Evolutionary conservation across 2,329 filamentous ascomycete genomes (phyloP), one percentile per base, ranked within the genome.

Genomic region (Exophiala mesophila): DNA sequence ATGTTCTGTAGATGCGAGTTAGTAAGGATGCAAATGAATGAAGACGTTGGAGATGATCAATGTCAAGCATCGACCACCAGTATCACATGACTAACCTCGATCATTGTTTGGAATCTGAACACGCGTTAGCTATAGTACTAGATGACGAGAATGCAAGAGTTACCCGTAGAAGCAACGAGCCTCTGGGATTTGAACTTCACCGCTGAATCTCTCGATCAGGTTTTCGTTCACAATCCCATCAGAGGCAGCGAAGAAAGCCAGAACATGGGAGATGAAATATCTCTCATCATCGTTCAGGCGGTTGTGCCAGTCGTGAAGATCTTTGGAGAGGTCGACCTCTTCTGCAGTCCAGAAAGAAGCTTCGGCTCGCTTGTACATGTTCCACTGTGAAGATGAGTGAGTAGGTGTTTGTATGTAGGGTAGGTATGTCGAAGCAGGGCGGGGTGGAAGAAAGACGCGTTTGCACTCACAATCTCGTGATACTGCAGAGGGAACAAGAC

Each of bases 281-380:
- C 88, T 85, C 77, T 98, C 92, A 61, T 98, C 92, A 57, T 96
- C 86, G 64, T 86, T 98, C 57, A 98, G 74, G 58, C 84, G 84
- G 77, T 96, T 94, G 78, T 95, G 94, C 92, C 92, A 98, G 74
- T 98, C 92, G 74, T 96, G 87, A 46, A 97, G 77, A 67, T 98
- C 92, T 74, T 98, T 98, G 61, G 90, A 97, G 38, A 98, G 80
- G 70, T 98, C 92, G 59, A 98, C 97, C 76, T 98, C 92, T 69
- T 98, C 92, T 39, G 92, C 92, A 30, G 92, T 98, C 92, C 92
- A 98, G 83, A 98, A 98, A 31, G 92, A 97, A 39, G 92, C 92
- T 69, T 98, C 90, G 55, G 89, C 89, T 75, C 97, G 97, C 82
- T 98, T 98, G 81, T 98, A 98, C 90, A 97, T 97, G 70, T 97